A percentile compares a stretch with the other conserved stretches of the same genome.
These are phyloP conservation scores for Trichoderma sp. DNA, from an alignment of 2,329 filamentous ascomycete species.

Conservation along the genomic window DNA sequence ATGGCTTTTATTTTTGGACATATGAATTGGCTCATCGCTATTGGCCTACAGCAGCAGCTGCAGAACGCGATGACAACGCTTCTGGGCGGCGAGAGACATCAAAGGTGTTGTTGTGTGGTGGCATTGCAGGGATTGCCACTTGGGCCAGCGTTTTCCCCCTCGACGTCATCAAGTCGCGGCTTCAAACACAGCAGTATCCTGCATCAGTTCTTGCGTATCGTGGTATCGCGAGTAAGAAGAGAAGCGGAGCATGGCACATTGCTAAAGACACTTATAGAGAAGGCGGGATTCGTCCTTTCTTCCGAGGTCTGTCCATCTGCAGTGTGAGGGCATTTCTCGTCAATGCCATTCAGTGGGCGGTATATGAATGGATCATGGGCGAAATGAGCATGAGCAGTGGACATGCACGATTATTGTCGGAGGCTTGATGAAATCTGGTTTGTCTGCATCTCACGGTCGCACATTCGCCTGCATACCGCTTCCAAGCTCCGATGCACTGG, in stretches of 20 bases:
- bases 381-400: conserved; percentile 44
- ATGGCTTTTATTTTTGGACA: conserved; percentile 96
- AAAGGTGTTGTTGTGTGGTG: conserved; percentile 78
- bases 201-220: background rate
- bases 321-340: conserved; percentile 86
- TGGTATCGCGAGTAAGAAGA: conserved; percentile 30
- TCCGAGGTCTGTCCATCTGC: conserved; percentile 75
- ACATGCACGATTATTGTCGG: background rate
- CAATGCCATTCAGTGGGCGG: conserved; percentile 89
- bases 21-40: conserved; percentile 75
- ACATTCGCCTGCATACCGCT: background rate
- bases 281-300: conserved; percentile 66
- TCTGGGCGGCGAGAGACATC: conserved; percentile 50
- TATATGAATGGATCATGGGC: conserved; percentile 86
- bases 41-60: conserved; percentile 45
- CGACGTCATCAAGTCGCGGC: conserved; percentile 87
- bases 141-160: conserved; percentile 91
- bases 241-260: conserved; percentile 61
- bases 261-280: conserved; percentile 66
- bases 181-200: conserved; percentile 69
- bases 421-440: background rate
- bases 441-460: background rate
- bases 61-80: conserved; percentile 26
- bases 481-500: background rate
- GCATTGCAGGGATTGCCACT: conserved; percentile 81